A percentile compares a stretch with the other conserved stretches of the same genome.
phyloP scores from a whole-genome alignment of 164 flowering plant genomes.

The Kalanchoe fedtschenkoi region DNA sequence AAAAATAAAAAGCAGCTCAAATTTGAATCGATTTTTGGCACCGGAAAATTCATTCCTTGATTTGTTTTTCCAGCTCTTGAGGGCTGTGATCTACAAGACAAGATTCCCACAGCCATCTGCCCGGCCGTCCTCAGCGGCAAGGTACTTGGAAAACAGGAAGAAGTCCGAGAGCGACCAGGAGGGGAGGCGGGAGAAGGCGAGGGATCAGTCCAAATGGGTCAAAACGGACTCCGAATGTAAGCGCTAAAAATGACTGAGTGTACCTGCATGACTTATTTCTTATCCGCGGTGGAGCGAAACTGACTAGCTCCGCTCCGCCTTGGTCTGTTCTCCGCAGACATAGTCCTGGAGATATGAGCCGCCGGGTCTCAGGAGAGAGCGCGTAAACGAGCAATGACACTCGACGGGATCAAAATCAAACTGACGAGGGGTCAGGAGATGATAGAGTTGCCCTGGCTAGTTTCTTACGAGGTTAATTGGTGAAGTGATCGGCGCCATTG shows the following conservation, averaged over 20 bases:
- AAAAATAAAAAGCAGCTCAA: neutral
- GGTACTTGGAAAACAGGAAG: conserved; percentile 31
- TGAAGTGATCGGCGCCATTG: too few relatives aligned
- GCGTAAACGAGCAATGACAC: too few relatives aligned
- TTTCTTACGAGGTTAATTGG: too few relatives aligned
- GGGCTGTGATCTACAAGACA: conserved; percentile 59
- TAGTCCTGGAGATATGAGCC: conserved; percentile 40
- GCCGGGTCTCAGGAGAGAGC: too few relatives aligned
- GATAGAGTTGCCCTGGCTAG: too few relatives aligned
- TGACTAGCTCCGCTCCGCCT: neutral
- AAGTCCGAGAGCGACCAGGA: conserved; percentile 26
- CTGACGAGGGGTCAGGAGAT: too few relatives aligned
- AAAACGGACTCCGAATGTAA: conserved; percentile 89
- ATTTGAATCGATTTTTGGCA: neutral
- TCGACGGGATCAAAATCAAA: too few relatives aligned
- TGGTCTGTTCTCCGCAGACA: conserved; percentile 40
- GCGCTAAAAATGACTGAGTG: conserved; percentile 10
- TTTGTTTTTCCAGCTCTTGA: conserved; percentile 40
- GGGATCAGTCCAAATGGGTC: conserved; percentile 60
- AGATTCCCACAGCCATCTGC: conserved; percentile 39
- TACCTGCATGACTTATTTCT: neutral
- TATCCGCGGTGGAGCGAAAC: neutral
- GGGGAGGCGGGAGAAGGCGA: conserved; percentile 14
- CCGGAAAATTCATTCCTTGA: neutral
- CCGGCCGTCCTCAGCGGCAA: conserved; percentile 30